A percentile compares a stretch with the other conserved stretches of the same genome.
Evolutionary conservation across 1,284 basidiomycete species (phyloP).

Genomic region (Rhodotorula mucilaginosa): DNA sequence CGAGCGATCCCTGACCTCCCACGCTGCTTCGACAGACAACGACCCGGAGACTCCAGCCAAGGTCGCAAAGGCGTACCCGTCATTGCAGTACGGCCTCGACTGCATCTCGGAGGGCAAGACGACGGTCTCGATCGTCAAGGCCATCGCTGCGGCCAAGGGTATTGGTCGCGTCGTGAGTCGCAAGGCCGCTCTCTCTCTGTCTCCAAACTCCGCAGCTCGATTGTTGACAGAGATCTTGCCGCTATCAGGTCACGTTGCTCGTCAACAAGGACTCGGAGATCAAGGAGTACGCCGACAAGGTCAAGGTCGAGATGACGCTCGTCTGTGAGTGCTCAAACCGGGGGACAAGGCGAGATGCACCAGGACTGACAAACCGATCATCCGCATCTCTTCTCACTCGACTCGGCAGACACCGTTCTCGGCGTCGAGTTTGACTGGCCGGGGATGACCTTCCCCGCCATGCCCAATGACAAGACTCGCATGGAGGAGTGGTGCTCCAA

Average conservation of each 20-base stretch:
- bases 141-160: conserved; percentile 11
- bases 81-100: conserved; percentile 37
- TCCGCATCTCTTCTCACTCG: neutral
- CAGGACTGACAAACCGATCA: neutral
- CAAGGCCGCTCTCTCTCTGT: neutral
- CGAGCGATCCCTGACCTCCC: neutral
- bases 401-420: conserved; percentile 33
- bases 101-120: conserved; percentile 41
- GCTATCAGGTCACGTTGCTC: conserved; percentile 23
- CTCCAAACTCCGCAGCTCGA: too few species aligned
- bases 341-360: too few species aligned
- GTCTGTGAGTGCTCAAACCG: conserved; percentile 15
- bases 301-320: conserved; percentile 26
- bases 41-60: conserved; percentile 32
- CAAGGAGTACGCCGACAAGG: conserved; percentile 13
- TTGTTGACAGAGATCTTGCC: too few species aligned
- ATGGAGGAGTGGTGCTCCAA: conserved; percentile 28
- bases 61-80: conserved; percentile 31
- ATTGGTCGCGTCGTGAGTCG: conserved; percentile 29
- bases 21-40: conserved; percentile 22
- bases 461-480: conserved; percentile 22
- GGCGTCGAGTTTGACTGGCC: conserved; percentile 31
- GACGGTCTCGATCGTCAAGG: conserved; percentile 26
- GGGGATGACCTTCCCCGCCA: conserved; percentile 22
- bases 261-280: conserved; percentile 30